Conservation (phyloP, 257 asterid species). For the Anisodus acutangulus region DNA sequence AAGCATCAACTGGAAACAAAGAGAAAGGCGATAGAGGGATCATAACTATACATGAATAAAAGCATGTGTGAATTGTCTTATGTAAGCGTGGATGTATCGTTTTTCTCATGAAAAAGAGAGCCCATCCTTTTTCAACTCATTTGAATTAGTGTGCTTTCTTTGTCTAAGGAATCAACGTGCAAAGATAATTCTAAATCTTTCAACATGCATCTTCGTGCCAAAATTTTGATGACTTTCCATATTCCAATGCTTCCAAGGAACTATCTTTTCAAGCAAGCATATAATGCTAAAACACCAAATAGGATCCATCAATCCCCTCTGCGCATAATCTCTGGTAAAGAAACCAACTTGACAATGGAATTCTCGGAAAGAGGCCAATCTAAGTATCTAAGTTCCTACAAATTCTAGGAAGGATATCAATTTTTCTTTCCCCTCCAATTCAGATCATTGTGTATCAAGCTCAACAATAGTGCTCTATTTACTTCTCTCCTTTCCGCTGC, state of each 20-base stretch:
- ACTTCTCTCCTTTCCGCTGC: neutral
- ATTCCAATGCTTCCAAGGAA: neutral
- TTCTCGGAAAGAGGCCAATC: neutral
- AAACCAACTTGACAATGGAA: neutral
- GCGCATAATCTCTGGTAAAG: neutral
- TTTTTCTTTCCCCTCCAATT: constrained; percentile 1
- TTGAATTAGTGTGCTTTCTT: neutral
- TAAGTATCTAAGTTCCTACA: neutral
- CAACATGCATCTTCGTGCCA: neutral
- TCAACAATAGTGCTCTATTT: neutral
- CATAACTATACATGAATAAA: neutral
- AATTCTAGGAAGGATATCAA: neutral
- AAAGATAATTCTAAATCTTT: neutral
- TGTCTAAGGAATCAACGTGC: neutral
- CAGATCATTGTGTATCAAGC: neutral
- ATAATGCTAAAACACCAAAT: neutral
- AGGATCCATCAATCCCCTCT: neutral
- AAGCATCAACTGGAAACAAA: neutral
- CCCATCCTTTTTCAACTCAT: neutral
- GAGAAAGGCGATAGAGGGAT: neutral
- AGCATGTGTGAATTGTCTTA: neutral
- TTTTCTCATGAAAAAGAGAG: neutral
- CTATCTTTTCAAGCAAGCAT: neutral
- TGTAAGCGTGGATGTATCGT: neutral
- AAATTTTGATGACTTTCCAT: neutral